Conservation (phyloP, 2,329 filamentous ascomycete species). For the Fusarium nurragi region DNA sequence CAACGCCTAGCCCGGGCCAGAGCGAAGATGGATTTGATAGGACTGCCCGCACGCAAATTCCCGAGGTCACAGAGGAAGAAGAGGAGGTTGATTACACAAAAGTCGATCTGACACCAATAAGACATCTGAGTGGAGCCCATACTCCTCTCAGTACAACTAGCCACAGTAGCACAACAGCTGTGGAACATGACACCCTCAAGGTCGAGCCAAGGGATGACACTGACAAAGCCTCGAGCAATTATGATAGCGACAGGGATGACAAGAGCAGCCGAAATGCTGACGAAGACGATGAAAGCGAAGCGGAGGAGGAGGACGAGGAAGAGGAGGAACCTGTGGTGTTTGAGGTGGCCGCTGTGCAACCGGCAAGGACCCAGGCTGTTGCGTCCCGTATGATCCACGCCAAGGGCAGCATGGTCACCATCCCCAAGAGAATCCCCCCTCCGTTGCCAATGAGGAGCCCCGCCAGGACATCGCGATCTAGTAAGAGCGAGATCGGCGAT, state of each 20-base stretch:
- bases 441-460: slow-evolving; percentile 82
- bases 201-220: slow-evolving; percentile 39
- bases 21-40: slow-evolving; percentile 62
- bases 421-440: slow-evolving; percentile 81
- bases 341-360: slow-evolving; percentile 69
- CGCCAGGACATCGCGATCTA: slow-evolving; percentile 65
- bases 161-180: slow-evolving; percentile 33
- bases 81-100: slow-evolving; percentile 69
- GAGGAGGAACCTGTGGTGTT: slow-evolving; percentile 74
- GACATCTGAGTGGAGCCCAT: slow-evolving; percentile 53
- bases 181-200: slow-evolving; percentile 36
- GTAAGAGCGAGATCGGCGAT: slow-evolving; percentile 67
- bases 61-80: slow-evolving; percentile 54
- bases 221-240: slow-evolving; percentile 40
- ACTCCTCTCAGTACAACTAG: slow-evolving; percentile 35
- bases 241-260: slow-evolving; percentile 40
- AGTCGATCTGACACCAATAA: slow-evolving; percentile 62
- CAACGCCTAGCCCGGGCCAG: slow-evolving; percentile 63
- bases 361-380: slow-evolving; percentile 64
- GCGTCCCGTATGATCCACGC: slow-evolving; percentile 74
- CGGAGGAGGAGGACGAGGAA: slow-evolving; percentile 26
- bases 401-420: slow-evolving; percentile 83
- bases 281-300: slow-evolving; percentile 38
- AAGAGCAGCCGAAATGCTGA: slow-evolving; percentile 44
- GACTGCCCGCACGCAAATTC: slow-evolving; percentile 54